Evolutionary conservation across 768 basidiomycete species (phyloP), one percentile per base, ranked within the genome.

Genomic region (Filobasidium floriforme): DNA sequence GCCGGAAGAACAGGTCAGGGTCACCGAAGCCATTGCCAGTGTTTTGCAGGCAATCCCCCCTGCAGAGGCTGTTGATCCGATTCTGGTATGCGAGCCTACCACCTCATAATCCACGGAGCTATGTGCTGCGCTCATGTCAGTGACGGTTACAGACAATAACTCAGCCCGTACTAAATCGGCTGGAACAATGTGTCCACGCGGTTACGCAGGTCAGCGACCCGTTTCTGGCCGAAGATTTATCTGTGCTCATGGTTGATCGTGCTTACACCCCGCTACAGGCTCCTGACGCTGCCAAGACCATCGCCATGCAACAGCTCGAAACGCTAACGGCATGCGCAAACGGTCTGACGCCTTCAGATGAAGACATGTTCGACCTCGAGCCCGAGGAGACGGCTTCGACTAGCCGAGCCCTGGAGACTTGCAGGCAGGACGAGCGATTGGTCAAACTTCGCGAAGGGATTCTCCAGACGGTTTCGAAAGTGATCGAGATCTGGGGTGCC

Each of bases 1-100:
- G 74, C 71, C 79, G 5, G 71, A 73, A 12, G 92, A 94, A 77
- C 89, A 89, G 79, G 85, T 86, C 70, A 96, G 93, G 78, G 89
- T 96, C 0, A 80, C 96, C 54, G 89, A 96, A 75, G 90, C 89
- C 0, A 93, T 97, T 61, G 86, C 90, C 1, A 94, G 92, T 69
- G 90, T 97, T 2, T 89, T 96, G 40, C 90, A 96, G 72, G 93
- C 92, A 0, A 78, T 97, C 59, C 87, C 89, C 0, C 86, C 90
- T 0, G 81, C 81, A 49, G 88, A 91, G 51, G 89, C 85, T 64
- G 87, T 94, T 29, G 82, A 85, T 0, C 89, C 91, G 0, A 82
- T 93, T 26, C 85, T 88, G 79, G 89, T 88, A 49, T 49, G 46
- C 15, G 15, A 49, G 15, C 18, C 15, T 49, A 3, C n/a, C n/a